Evolutionary conservation across 2,329 filamentous ascomycete genomes (phyloP).

Genomic region (Grosmannia huntii): DNA sequence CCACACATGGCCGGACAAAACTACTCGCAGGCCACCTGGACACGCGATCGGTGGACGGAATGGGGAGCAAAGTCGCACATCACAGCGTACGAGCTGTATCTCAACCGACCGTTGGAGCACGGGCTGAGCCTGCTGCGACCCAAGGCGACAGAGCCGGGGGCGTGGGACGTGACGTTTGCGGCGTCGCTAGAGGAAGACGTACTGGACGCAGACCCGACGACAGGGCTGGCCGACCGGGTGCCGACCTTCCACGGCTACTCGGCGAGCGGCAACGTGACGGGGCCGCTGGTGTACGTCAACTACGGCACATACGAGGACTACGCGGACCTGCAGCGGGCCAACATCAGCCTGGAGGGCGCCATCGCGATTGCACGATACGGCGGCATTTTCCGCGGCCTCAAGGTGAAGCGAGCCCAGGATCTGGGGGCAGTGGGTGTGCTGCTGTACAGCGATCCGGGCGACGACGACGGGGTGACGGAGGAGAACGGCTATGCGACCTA

Average conservation of each 20-base stretch:
- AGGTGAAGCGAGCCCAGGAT: constrained; percentile 85
- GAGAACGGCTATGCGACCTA: constrained; percentile 69
- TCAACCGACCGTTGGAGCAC: constrained; percentile 66
- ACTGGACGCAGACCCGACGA: constrained; percentile 71
- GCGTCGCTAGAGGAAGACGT: constrained; percentile 76
- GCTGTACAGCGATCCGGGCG: constrained; percentile 79
- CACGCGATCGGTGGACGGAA: constrained; percentile 57
- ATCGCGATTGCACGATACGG: constrained; percentile 83
- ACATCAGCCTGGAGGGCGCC: constrained; percentile 67
- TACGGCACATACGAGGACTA: constrained; percentile 82
- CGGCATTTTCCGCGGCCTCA: constrained; percentile 74
- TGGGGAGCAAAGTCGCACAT: constrained; percentile 55
- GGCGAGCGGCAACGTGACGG: constrained; percentile 82
- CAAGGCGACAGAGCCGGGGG: constrained; percentile 11
- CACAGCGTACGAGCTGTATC: constrained; percentile 59
- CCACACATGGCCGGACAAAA: constrained; percentile 69
- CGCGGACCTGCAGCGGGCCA: constrained; percentile 64
- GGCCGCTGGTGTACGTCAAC: constrained; percentile 76
- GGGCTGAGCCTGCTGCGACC: constrained; percentile 53
- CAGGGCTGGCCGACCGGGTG: constrained; percentile 55
- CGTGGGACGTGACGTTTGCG: constrained; percentile 58
- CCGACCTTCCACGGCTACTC: constrained; percentile 95
- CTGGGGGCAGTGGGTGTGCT: constrained; percentile 77
- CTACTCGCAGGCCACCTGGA: constrained; percentile 61
- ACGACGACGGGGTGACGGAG: constrained; percentile 72